Evolutionary conservation across 2,329 filamentous ascomycete genomes (phyloP), one percentile per base, ranked within the genome.

Genomic region (Sporothrix protearum): DNA sequence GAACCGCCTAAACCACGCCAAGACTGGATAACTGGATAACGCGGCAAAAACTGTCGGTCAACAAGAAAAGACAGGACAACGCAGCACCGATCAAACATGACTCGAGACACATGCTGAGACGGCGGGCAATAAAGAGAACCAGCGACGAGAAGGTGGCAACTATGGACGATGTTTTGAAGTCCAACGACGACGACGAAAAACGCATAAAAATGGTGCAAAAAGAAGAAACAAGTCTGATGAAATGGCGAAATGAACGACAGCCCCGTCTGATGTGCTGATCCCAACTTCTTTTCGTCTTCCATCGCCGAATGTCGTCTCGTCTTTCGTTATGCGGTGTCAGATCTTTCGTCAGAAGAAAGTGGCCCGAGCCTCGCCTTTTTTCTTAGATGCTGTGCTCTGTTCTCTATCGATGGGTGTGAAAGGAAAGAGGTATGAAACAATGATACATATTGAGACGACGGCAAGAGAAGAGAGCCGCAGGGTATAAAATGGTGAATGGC

Each of bases 21-120:
- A 64, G 59, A 33, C 39, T 19, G n/a, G 22, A 25, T 45, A n/a
- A 33, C 39, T 19, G n/a, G 22, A 25, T 45, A n/a, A n/a, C 22
- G n/a, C 45, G 64, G 45, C 47, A 51, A 16, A 39, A 42, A 42
- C 36, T 19, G 66, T 16, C n/a, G 68, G 63, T 70, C 68, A n/a
- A 19, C 8, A 36, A 16, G 25, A 3, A 12, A 51, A 33, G 33
- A 36, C 8, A 8, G 19, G 19, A 42, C 2, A 64, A n/a, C 28
- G 12, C 59, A 28, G 59, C 36, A 42, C 14, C 72, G 73, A 73
- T 74, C 71, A 74, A 74, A 74, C 73, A 33, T 55, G 53, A 51
- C 55, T 53, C 72, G 73, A 71, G 71, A 74, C 73, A 61, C 33
- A 70, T 55, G 33, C 73, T 47, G 73, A 73, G 73, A 74, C 73